Base-by-base conservation (phyloP, 805 yeast genomes). In the Candida nanaspora region DNA sequence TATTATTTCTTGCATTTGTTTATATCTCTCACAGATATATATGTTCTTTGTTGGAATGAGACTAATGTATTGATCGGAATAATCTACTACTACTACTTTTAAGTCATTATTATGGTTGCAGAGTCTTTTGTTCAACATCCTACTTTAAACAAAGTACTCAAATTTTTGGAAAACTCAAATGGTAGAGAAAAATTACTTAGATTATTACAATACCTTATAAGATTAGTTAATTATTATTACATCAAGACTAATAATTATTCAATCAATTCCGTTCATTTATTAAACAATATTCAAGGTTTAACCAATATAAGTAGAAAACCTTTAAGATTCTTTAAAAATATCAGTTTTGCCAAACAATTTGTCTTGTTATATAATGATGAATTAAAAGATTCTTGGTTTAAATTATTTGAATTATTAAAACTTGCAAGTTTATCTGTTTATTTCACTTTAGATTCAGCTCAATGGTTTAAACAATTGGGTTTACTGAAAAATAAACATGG, bases 161-260 rank as follows among this genome's bases (percentile, higher is more conserved):
- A 68, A 52, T 81, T 80, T 56, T 66, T 83, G 46, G 87, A 84
- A 54, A 62, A 77, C 37, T 41, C 68, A 38, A 76, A 80, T 32
- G 91, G 91, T 43, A 73, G 95, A 50, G 96, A 88, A 57, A 88
- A 88, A 66, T 61, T 80, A 13, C 70, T 85, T 54, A 80, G 96
- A 50, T 64, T 83, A 41, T 72, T 86, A 37, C 95, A 91, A 49
- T 89, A 89, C 65, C 70, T 85, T 48, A 74, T 86, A 11, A 70
- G 95, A 45, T 83, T 89, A 59, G 62, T 86, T 35, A 67, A 84
- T 15, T 82, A 68, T 59, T 77, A 79, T 56, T 68, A 76, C 38
- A 68, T 69, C 35, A 73, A 80, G 51, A 38, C 46, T 6, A 64
- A 69, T 49, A 86, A 86, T 18, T 75, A 65, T 54, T 52, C 76